A percentile compares a stretch with the other conserved stretches of the same genome.
These are phyloP conservation scores for Exophiala bonariae DNA, from an alignment of 2,329 filamentous ascomycete genomes.

Conservation along the genomic window DNA sequence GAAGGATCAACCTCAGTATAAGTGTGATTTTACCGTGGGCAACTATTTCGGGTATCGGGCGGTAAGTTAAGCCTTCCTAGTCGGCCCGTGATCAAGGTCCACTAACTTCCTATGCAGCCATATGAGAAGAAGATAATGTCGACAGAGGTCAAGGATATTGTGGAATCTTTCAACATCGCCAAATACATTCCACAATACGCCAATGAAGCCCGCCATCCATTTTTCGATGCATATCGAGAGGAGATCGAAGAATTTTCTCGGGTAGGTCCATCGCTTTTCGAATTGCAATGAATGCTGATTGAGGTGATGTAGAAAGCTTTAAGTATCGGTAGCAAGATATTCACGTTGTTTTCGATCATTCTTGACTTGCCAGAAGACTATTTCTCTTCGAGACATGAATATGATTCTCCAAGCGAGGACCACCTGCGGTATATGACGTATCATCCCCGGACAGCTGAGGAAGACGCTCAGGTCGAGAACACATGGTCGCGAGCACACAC, in stretches of 20 bases:
- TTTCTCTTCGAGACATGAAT: conserved; percentile 56
- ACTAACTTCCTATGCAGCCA: neutral
- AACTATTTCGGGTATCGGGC: conserved; percentile 61
- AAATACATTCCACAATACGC: conserved; percentile 53
- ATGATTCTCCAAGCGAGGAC: conserved; percentile 57
- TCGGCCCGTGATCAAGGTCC: conserved; percentile 14
- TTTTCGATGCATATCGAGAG: conserved; percentile 50
- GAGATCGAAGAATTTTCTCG: conserved; percentile 58
- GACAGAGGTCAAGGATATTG: conserved; percentile 53
- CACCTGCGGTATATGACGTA: conserved; percentile 64
- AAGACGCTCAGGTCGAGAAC: conserved; percentile 42
- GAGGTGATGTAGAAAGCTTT: conserved; percentile 6
- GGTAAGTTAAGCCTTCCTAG: too few species aligned
- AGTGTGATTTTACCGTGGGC: conserved; percentile 50
- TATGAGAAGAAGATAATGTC: conserved; percentile 29
- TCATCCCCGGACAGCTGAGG: conserved; percentile 48
- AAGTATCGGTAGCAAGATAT: conserved; percentile 32
- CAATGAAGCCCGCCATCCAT: conserved; percentile 46
- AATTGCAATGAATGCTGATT: neutral
- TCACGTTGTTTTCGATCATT: conserved; percentile 58
- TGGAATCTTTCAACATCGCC: conserved; percentile 61
- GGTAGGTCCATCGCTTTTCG: conserved; percentile 9
- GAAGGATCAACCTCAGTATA: conserved; percentile 54
- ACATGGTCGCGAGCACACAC: conserved; percentile 54
- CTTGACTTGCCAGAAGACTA: conserved; percentile 60